phyloP scores from a whole-genome alignment of 2,329 filamentous ascomycete genomes.

The Ceratocystis papillata region DNA sequence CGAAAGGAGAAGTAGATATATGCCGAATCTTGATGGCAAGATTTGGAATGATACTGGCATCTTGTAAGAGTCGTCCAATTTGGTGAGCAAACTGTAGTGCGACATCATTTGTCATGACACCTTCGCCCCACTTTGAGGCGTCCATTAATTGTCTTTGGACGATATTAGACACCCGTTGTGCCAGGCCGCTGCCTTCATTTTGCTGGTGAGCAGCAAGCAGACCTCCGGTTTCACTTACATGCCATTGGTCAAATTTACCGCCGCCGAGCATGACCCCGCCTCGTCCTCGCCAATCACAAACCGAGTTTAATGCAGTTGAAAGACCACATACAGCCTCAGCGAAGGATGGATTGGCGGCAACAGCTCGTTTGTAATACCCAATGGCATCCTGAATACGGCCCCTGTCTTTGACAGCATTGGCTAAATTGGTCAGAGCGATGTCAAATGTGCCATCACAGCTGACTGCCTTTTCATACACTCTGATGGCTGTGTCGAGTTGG shows the following conservation, averaged over 20 bases:
- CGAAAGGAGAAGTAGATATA: slow-evolving; percentile 71
- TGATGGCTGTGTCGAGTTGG: slow-evolving; percentile 79
- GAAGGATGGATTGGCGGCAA: slow-evolving; percentile 86
- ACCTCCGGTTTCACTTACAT: slow-evolving; percentile 76
- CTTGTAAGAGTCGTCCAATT: slow-evolving; percentile 35
- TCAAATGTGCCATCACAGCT: slow-evolving; percentile 89
- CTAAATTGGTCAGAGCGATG: slow-evolving; percentile 89
- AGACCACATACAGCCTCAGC: slow-evolving; percentile 94
- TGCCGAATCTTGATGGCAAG: slow-evolving; percentile 36
- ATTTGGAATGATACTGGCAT: slow-evolving; percentile 31
- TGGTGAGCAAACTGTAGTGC: slow-evolving; percentile 43
- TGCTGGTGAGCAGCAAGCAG: slow-evolving; percentile 59
- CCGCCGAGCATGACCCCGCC: slow-evolving; percentile 69
- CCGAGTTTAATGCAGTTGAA: slow-evolving; percentile 88
- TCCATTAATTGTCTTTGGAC: slow-evolving; percentile 80
- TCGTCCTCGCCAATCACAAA: slow-evolving; percentile 86
- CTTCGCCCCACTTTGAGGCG: slow-evolving; percentile 74
- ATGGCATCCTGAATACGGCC: slow-evolving; percentile 89
- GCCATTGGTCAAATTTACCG: slow-evolving; percentile 77
- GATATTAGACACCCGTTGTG: slow-evolving; percentile 81
- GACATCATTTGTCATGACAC: slow-evolving; percentile 49
- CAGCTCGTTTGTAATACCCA: slow-evolving; percentile 78
- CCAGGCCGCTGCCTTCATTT: slow-evolving; percentile 62
- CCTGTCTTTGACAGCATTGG: slow-evolving; percentile 95
- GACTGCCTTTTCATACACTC: slow-evolving; percentile 95